phyloP scores from a whole-genome alignment of 495 filamentous ascomycete species.

The Aspergillus hancockii region DNA sequence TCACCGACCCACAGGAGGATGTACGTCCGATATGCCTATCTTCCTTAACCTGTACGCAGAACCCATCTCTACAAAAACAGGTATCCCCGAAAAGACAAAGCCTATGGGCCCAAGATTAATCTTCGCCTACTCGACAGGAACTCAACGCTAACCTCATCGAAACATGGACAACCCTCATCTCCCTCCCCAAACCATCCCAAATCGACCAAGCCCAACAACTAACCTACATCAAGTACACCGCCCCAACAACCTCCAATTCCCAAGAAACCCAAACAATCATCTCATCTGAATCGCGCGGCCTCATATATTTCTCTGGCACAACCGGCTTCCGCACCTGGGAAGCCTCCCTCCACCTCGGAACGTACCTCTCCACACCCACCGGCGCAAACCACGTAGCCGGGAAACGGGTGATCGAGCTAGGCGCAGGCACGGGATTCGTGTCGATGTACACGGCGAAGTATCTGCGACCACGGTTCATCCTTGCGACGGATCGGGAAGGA shows the following conservation, averaged over 20 bases:
- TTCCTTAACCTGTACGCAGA: conserved; percentile 10
- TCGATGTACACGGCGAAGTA: conserved; percentile 78
- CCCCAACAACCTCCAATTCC: conserved; percentile 40
- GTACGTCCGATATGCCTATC: conserved; percentile 51
- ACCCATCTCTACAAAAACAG: conserved; percentile 5
- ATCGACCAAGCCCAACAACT: conserved; percentile 68
- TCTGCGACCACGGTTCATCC: conserved; percentile 61
- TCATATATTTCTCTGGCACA: conserved; percentile 74
- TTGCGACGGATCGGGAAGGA: conserved; percentile 80
- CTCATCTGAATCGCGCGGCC: conserved; percentile 63
- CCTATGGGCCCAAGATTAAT: not conserved
- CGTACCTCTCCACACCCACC: conserved; percentile 58
- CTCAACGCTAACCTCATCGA: conserved; percentile 73
- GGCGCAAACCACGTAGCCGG: conserved; percentile 48
- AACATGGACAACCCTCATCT: conserved; percentile 58
- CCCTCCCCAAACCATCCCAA: conserved; percentile 60
- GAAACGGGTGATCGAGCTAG: conserved; percentile 79
- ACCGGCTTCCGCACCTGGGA: conserved; percentile 94
- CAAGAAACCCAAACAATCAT: conserved; percentile 28
- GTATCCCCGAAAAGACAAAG: not conserved
- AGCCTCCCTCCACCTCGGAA: conserved; percentile 80
- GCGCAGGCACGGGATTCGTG: conserved; percentile 84
- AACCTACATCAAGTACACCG: conserved; percentile 72
- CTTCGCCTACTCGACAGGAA: conserved; percentile 50
- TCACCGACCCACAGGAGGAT: conserved; percentile 79